Base-by-base conservation (phyloP, 164 flowering plant species). In the Aristolochia fimbriata region DNA sequence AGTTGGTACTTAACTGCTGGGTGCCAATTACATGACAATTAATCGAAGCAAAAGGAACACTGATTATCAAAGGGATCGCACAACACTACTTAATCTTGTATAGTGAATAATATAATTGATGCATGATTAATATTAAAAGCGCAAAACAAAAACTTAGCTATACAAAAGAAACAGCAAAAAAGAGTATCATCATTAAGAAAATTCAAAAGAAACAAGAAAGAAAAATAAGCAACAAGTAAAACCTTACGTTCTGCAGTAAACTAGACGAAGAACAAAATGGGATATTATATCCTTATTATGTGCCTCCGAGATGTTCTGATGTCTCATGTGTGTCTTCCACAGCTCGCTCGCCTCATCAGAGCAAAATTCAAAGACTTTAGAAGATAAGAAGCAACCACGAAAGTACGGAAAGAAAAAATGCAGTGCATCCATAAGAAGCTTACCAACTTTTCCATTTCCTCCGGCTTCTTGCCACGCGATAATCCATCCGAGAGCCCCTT, bases 241-340 rank as follows among this genome's bases (percentile, higher is more conserved):
- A 37, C 16, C 41, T 83, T 78, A 93, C 97, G 88, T 80, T 77
- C 98, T 76, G 61, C 98, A 89, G 58, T 93, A 86, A 8, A 89
- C 98, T 25, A 93, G 94, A 10, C 96, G 91, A 30, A 93, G 73
- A 57, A 83, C 96, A 66, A 87, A 87, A 57, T 93, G 97, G 15
- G 97, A 93, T 27, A 87, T 87, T 30, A 89, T 71, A 55, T 93
- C 98, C 80, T 89, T 93, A 70, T 84, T 76, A 30, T 70, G 52
- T 24, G 64, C 64, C 67, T 86, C 81, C 2, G 86, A 73, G 43
- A 83, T 56, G 15, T 76, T 65, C 41, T 76, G 76, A 74, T 85
- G 93, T 66, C 77, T 78, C 97, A 89, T 89, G 62, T 84, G 70
- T 24, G 75, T 72, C 64, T 69, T 89, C 98, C 84, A 87, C 1